Conservation (phyloP, 2,329 filamentous ascomycete genomes). For the Talaromyces sp. region DNA sequence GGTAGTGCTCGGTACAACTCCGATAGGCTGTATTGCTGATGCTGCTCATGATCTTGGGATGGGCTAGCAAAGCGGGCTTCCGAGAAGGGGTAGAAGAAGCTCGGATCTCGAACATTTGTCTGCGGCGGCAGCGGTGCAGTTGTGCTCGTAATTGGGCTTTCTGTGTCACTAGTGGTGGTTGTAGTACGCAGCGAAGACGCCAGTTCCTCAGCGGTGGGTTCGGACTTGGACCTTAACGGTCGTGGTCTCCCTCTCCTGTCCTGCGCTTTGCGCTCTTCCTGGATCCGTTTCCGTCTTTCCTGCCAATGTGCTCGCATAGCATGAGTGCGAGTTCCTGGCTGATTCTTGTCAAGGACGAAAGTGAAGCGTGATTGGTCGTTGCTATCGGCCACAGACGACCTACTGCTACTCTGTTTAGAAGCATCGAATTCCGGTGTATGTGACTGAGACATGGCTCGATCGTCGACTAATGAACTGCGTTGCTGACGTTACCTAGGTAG, state of each 20-base stretch:
- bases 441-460: no score
- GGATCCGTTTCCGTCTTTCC: constrained; percentile 20
- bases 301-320: constrained; percentile 37
- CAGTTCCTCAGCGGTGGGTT: not conserved
- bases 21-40: not conserved
- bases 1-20: not conserved
- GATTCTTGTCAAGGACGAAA: constrained; percentile 21
- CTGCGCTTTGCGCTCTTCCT: constrained; percentile 4
- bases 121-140: not conserved
- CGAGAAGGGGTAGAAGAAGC: not conserved
- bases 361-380: constrained; percentile 15
- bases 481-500: no score
- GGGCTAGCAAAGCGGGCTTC: not conserved
- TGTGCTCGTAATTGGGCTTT: not conserved
- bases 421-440: no score
- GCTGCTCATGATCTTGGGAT: not conserved
- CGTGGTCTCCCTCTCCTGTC: not conserved
- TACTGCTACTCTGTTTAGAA: no score
- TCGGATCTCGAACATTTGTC: not conserved
- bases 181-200: not conserved
- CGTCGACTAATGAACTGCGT: no score
- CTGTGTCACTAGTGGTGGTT: not conserved
- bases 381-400: not conserved
- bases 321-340: constrained; percentile 29
- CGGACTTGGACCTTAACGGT: not conserved